A percentile compares a stretch with the other conserved stretches of the same genome.
Conservation (phyloP, 176 grass and related monocot species). For the Oryza brachyantha region DNA sequence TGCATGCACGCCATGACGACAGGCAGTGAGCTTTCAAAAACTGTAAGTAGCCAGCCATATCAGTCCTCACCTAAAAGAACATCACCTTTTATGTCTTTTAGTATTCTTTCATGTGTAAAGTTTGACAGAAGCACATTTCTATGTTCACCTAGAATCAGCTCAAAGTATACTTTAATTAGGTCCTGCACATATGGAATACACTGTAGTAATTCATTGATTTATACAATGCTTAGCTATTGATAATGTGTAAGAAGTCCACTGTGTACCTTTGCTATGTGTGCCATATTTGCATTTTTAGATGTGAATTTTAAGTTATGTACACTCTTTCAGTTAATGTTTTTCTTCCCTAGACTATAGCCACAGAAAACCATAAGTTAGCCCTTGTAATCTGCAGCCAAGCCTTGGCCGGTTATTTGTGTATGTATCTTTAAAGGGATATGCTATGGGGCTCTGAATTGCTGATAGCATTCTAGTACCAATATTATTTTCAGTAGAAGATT, state of each 20-base stretch:
- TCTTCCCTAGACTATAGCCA: too few relatives aligned
- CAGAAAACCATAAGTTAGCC: too few relatives aligned
- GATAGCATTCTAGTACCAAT: too few relatives aligned
- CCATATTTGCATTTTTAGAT: not conserved
- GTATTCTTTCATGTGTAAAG: not conserved
- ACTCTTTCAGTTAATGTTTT: too few relatives aligned
- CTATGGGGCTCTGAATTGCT: too few relatives aligned
- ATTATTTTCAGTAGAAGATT: too few relatives aligned
- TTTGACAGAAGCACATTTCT: conserved; percentile 14
- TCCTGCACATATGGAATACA: not conserved
- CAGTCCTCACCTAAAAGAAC: not conserved
- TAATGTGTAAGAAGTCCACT: not conserved
- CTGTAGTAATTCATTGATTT: not conserved
- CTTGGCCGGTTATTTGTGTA: too few relatives aligned
- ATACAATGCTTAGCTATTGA: not conserved
- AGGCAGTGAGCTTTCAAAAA: conserved; percentile 73
- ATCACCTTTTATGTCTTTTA: conserved; percentile 2
- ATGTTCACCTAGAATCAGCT: not conserved
- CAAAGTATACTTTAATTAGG: not conserved
- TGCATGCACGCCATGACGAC: conserved; percentile 73
- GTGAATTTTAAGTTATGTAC: not conserved
- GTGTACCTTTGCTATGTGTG: not conserved
- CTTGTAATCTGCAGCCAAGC: too few relatives aligned
- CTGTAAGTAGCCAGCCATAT: conserved; percentile 42
- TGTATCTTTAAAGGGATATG: too few relatives aligned